Evolutionary conservation across 2,329 filamentous ascomycete genomes (phyloP), one percentile per base, ranked within the genome.

Genomic region (Cladosporium sp.): DNA sequence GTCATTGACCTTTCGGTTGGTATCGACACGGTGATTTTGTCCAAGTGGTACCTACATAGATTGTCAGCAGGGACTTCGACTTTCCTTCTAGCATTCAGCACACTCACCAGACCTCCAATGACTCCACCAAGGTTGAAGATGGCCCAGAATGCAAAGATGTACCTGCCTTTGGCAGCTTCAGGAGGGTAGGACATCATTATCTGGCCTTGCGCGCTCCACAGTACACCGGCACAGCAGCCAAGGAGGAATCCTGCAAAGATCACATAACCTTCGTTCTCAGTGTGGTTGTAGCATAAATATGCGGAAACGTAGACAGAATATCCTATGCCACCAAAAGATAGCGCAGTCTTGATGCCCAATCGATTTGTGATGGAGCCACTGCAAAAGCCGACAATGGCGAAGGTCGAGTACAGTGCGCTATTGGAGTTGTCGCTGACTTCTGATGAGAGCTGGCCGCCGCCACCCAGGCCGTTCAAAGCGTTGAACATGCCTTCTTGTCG

Each of bases 81-180:
- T 6, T 38, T 38, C 11, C n/a, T 13, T 38, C 37, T 6, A 38
- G 35, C n/a, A n/a, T 10, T 32, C 14, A 3, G 19, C 4, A 14
- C 2, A 14, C 48, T 50, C 28, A 89, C 80, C 74, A 84, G 67
- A 64, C 85, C 84, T 56, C 91, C 91, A 68, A 96, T 89, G 56
- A 95, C 90, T 63, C 84, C 90, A 62, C 91, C 91, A 54, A 91
- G 70, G 71, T 95, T 95, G 78, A 95, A 96, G 64, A 96, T 95
- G 68, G 90, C 84, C 91, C 91, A 95, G 73, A 95, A 95, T 74
- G 83, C 84, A 56, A 87, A 87, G 68, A 95, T 95, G 69, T 90
- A 95, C 54, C 85, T 84, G 42, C 91, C 91, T 77, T 95, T 95
- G 58, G 82, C 81, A 32, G 81, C 71, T 71, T 95, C 91, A 16